Base-by-base conservation (phyloP, 2,329 filamentous ascomycete genomes). In the Trichoderma sp. region DNA sequence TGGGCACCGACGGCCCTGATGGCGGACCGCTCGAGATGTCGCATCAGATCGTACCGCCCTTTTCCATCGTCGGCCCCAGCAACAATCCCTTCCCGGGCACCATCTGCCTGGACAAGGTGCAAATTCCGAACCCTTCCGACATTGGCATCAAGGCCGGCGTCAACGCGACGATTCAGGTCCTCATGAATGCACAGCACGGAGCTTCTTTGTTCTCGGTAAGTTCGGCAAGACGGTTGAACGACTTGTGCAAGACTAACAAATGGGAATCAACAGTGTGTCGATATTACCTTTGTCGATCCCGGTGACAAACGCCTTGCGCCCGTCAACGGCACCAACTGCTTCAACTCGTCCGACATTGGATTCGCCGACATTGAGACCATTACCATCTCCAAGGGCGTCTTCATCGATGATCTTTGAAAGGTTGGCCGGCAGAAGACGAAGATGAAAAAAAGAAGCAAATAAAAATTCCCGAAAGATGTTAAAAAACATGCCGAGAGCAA, bases 211-310 rank as follows among this genome's bases (percentile, higher is more conserved):
- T 91, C 79, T 94, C 92, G 73, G 92, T 95, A 84, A 76, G 91
- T 57, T 36, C 34, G 6, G 51, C 11, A 26, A 24, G 26, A n/a
- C 5, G 15, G 24, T 8, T 57, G 24, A 4, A 28, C 4, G 30
- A 36, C n/a, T 6, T 36, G n/a, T n/a, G 9, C 3, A n/a, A 72
- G 15, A 18, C 51, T 47, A 9, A 70, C 26, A 26, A 18, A 21
- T 30, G 28, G 28, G 28, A 30, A 30, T 30, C 28, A 21, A 6
- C 34, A 97, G 94, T 98, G 96, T 80, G 95, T 96, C 76, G 95
- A 98, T 79, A 97, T 98, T 77, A 95, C 92, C 57, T 97, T 98
- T 77, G 93, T 91, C 64, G 92, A 94, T 1, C 92, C 93, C 26
- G 84, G 89, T 77, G 92, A 97, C 79, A 74, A 82, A 57, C 83